A percentile compares a stretch with the other conserved stretches of the same genome.
These are phyloP conservation scores for Protea cynaroides DNA, from an alignment of 164 flowering plant genomes.

Conservation along the genomic window DNA sequence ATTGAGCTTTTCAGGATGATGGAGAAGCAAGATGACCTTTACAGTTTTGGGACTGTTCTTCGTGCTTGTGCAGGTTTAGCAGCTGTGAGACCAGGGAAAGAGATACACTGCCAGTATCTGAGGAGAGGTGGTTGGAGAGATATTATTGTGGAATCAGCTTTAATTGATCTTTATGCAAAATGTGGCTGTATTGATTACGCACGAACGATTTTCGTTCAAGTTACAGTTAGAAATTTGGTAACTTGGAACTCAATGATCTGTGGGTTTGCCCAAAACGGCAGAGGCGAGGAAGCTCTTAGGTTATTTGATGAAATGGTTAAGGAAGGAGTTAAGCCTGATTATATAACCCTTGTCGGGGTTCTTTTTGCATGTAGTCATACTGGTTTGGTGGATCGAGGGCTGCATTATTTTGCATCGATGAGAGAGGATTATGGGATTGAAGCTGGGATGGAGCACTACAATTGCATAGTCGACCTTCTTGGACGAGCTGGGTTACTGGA, in stretches of 20 bases:
- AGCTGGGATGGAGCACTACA: constrained; percentile 48
- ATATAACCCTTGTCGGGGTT: constrained; percentile 54
- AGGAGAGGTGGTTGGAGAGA: constrained; percentile 45
- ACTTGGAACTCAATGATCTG: constrained; percentile 69
- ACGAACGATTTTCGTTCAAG: constrained; percentile 29
- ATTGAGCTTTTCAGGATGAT: constrained; percentile 38
- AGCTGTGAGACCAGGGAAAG: constrained; percentile 51
- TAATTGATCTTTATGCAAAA: constrained; percentile 69
- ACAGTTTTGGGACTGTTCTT: constrained; percentile 61
- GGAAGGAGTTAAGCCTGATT: constrained; percentile 44
- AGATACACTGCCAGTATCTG: constrained; percentile 66
- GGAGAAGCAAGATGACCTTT: constrained; percentile 32
- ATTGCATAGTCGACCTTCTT: constrained; percentile 67
- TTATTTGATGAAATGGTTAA: constrained; percentile 41
- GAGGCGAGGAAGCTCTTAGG: constrained; percentile 41
- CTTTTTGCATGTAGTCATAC: constrained; percentile 69
- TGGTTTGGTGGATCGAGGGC: constrained; percentile 54
- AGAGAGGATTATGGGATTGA: constrained; percentile 30
- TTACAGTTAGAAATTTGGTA: constrained; percentile 45
- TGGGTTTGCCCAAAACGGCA: constrained; percentile 69
- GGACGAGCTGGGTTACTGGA: constrained; percentile 66
- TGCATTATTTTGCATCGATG: constrained; percentile 43
- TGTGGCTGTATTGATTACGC: constrained; percentile 58
- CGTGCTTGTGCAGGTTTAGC: constrained; percentile 69
- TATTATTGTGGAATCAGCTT: constrained; percentile 61